phyloP scores from a whole-genome alignment of 352 stramenopile genomes.

The Thalassiosira gravida region DNA sequence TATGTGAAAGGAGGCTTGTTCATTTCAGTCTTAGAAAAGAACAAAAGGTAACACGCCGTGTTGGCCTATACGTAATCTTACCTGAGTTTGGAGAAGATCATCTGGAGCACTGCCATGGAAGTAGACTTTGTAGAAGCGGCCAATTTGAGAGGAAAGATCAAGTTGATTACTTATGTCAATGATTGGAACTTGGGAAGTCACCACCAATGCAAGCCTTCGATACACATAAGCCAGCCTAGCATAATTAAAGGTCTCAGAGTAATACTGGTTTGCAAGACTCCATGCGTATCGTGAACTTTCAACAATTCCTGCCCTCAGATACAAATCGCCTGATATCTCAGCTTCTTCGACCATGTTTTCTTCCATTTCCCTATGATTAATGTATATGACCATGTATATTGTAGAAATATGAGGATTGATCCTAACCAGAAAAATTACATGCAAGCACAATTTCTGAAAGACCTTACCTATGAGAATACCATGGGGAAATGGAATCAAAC shows the following conservation, averaged over 20 bases:
- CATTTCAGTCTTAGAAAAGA: slow-evolving; percentile 5
- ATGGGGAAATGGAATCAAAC: slow-evolving; percentile 73
- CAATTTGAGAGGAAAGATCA: slow-evolving; percentile 75
- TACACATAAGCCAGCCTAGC: slow-evolving; percentile 75
- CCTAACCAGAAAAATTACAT: not conserved
- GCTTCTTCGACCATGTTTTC: slow-evolving; percentile 85
- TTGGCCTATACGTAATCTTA: slow-evolving; percentile 15
- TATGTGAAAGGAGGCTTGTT: slow-evolving; percentile 3
- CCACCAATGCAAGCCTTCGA: slow-evolving; percentile 69
- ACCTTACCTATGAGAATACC: slow-evolving; percentile 51
- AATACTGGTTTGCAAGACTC: slow-evolving; percentile 82
- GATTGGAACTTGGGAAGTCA: slow-evolving; percentile 74
- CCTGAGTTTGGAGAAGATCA: slow-evolving; percentile 74
- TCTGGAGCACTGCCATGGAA: slow-evolving; percentile 87
- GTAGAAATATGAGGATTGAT: not conserved
- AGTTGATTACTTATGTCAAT: slow-evolving; percentile 78
- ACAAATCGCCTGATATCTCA: slow-evolving; percentile 81
- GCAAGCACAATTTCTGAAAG: not conserved
- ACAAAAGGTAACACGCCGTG: not conserved
- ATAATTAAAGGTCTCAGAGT: slow-evolving; percentile 85
- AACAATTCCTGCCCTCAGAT: slow-evolving; percentile 78
- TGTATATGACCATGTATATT: not conserved
- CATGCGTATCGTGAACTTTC: slow-evolving; percentile 78
- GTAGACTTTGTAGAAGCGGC: slow-evolving; percentile 85
- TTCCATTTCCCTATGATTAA: slow-evolving; percentile 70